These are phyloP conservation scores for Naegleria fowleri DNA, from an alignment of 208 protist genomes.

Conservation along the genomic window DNA sequence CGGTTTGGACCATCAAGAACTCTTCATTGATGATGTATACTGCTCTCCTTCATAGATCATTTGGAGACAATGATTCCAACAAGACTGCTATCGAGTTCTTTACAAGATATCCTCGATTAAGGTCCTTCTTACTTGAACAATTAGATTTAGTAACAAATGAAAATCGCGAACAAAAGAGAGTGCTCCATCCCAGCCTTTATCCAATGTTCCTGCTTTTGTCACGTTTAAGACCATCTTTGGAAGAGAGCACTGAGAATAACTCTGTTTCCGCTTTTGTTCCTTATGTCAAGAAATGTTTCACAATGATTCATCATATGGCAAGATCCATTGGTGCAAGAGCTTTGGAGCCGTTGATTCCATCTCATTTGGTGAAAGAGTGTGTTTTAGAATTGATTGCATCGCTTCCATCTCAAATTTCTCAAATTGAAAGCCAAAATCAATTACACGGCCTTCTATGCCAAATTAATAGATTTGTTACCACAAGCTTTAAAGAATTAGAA, in stretches of 20 bases:
- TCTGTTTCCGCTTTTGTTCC: background rate
- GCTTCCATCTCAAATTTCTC: background rate
- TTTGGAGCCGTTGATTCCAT: constrained; percentile 59
- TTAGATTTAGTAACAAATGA: constrained; percentile 50
- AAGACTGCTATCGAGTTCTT: constrained; percentile 62
- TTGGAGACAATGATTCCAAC: constrained; percentile 67
- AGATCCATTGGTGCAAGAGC: constrained; percentile 64
- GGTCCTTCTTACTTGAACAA: constrained; percentile 60
- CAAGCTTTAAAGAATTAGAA: background rate
- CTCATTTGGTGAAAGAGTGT: background rate
- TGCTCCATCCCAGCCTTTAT: constrained; percentile 47
- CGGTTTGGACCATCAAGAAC: constrained; percentile 76
- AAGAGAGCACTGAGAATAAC: constrained; percentile 24
- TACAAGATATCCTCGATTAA: constrained; percentile 63
- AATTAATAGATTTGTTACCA: background rate
- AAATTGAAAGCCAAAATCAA: background rate
- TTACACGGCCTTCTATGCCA: background rate
- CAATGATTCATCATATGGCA: constrained; percentile 63
- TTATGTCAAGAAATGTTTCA: constrained; percentile 51
- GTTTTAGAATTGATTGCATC: background rate
- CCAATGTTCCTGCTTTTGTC: constrained; percentile 79
- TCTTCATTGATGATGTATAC: constrained; percentile 80
- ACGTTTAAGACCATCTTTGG: constrained; percentile 66
- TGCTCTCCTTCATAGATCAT: constrained; percentile 71
- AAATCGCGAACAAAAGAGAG: background rate